Conservation (phyloP, 805 yeast species). For the Cyberlindnera galapagoensis region DNA sequence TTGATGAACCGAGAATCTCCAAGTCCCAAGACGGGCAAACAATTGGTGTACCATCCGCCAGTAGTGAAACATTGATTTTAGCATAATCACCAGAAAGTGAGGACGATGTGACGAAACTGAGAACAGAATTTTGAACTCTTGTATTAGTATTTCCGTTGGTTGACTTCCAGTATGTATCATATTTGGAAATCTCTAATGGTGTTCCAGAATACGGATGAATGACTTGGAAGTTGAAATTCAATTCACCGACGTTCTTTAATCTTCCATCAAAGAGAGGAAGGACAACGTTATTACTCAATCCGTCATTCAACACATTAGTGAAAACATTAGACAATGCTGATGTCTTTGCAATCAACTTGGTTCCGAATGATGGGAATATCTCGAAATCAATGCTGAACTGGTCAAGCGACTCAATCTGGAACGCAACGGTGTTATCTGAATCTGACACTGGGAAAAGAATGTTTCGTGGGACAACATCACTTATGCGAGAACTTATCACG, state of each 20-base stretch:
- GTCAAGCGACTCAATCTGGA: conserved; percentile 75
- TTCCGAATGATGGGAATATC: conserved; percentile 90
- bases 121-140: conserved; percentile 26
- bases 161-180: conserved; percentile 96
- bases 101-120: conserved; percentile 85
- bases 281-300: conserved; percentile 33
- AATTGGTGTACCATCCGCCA: conserved; percentile 81
- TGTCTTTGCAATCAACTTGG: conserved; percentile 84
- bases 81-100: conserved; percentile 80
- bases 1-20: conserved; percentile 40
- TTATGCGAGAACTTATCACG: conserved; percentile 67
- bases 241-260: conserved; percentile 73
- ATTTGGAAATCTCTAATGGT: conserved; percentile 82
- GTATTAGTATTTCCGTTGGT: conserved; percentile 43
- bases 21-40: conserved; percentile 66
- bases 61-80: conserved; percentile 58
- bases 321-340: conserved; percentile 62
- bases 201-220: conserved; percentile 84
- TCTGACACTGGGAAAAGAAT: conserved; percentile 62
- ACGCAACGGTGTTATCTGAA: conserved; percentile 60
- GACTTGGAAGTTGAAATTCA: conserved; percentile 71
- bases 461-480: conserved; percentile 85
- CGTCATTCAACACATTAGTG: conserved; percentile 27
- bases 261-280: conserved; percentile 81
- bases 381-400: conserved; percentile 80